These are phyloP conservation scores for Ascomycota sp. DNA, from an alignment of 2,329 filamentous ascomycete species.

Conservation along the genomic window DNA sequence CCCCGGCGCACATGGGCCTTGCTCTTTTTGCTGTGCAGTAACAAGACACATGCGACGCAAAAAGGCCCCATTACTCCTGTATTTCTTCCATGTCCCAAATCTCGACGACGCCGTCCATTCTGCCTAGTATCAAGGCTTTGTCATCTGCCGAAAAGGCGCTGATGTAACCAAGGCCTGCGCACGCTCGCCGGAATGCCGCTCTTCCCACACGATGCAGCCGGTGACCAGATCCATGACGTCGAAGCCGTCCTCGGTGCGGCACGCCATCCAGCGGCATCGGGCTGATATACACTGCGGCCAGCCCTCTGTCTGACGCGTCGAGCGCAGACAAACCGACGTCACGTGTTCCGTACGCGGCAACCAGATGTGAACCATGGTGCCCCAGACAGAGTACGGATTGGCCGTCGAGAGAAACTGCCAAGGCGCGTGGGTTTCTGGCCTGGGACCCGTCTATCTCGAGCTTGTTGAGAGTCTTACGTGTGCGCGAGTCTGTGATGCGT, in stretches of 20 bases:
- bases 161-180: slow-evolving; percentile 18
- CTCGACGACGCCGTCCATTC: slow-evolving; percentile 14
- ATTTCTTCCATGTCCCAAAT: slow-evolving; percentile 11
- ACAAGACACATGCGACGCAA: too few relatives aligned
- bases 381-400: slow-evolving; percentile 16
- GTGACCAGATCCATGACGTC: slow-evolving; percentile 18
- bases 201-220: slow-evolving; percentile 11
- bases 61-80: too few relatives aligned
- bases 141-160: slow-evolving; percentile 13
- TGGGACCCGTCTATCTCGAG: slow-evolving; percentile 13
- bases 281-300: slow-evolving; percentile 20
- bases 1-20: too few relatives aligned
- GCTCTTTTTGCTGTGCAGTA: too few relatives aligned
- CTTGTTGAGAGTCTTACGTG: slow-evolving; percentile 14
- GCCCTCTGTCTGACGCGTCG: slow-evolving; percentile 14
- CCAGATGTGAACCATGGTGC: slow-evolving; percentile 17
- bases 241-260: slow-evolving; percentile 20
- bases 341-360: slow-evolving; percentile 11
- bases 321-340: slow-evolving; percentile 15
- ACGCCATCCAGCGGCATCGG: slow-evolving; percentile 16
- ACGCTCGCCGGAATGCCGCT: slow-evolving; percentile 1
- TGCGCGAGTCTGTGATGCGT: slow-evolving; percentile 13
- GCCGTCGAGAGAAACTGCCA: slow-evolving; percentile 15
- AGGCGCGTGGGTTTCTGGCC: slow-evolving; percentile 11
- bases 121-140: slow-evolving; percentile 12